Evolutionary conservation across 768 basidiomycete genomes (phyloP).

Genomic region (Termitomyces sp.): DNA sequence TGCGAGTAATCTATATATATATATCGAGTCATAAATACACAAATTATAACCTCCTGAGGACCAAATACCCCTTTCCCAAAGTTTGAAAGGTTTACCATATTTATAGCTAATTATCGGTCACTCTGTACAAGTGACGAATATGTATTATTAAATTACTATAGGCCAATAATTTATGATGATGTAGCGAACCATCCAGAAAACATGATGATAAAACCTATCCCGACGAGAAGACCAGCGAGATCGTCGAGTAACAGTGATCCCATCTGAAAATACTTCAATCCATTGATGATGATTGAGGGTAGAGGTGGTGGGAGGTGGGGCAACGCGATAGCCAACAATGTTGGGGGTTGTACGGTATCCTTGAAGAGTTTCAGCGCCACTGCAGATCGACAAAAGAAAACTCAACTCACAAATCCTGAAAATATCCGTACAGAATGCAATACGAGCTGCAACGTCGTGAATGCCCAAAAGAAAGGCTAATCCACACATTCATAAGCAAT

Average conservation of each 20-base stretch:
- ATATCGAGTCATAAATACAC: too few relatives aligned
- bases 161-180: slow-evolving; percentile 8
- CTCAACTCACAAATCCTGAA: slow-evolving; percentile 53
- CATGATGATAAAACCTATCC: slow-evolving; percentile 59
- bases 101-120: background rate
- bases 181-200: slow-evolving; percentile 41
- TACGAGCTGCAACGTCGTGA: slow-evolving; percentile 64
- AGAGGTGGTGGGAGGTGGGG: slow-evolving; percentile 64
- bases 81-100: background rate
- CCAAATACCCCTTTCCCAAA: background rate
- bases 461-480: slow-evolving; percentile 82
- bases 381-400: background rate
- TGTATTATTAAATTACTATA: slow-evolving; percentile 1
- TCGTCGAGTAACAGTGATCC: slow-evolving; percentile 65
- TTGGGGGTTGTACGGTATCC: slow-evolving; percentile 57
- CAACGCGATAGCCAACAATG: slow-evolving; percentile 51
- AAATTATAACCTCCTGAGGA: too few relatives aligned
- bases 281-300: slow-evolving; percentile 55
- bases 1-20: too few relatives aligned
- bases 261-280: slow-evolving; percentile 65
- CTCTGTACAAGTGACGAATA: background rate
- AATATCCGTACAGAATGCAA: slow-evolving; percentile 72
- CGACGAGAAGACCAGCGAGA: slow-evolving; percentile 63
- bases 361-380: slow-evolving; percentile 16
- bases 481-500: background rate